Evolutionary conservation across 2,329 filamentous ascomycete genomes (phyloP), one percentile per base, ranked within the genome.

Genomic region (Conoideocrella luteorostrata): DNA sequence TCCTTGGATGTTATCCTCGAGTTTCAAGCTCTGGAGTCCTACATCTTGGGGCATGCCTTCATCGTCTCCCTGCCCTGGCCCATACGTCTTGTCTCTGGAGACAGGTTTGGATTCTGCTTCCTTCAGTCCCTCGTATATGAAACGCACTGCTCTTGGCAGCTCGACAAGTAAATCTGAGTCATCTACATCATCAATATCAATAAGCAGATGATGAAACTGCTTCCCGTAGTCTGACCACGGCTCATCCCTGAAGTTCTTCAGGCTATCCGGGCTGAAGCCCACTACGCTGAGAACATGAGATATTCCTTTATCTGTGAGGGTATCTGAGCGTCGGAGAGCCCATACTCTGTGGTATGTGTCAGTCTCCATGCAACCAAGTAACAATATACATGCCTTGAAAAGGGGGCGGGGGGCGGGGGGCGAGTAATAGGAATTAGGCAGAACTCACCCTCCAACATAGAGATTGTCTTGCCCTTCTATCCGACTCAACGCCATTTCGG

Each of bases 211-310:
- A 50, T 82, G 68, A 61, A 82, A 88, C 33, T 74, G 70, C 50
- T 77, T 72, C 57, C 70, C 73, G 50, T 66, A 68, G 39, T 71
- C 69, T 15, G 71, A 62, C 57, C 65, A 67, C 43, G 56, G 69
- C 65, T 74, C 68, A 29, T 74, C 64, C 46, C 74, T 70, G 56
- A 79, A 66, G 49, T 66, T 67, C 40, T 62, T 65, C 39, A 66
- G 49, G 30, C 54, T 59, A 22, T 56, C 52, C 0, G 60, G 60
- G 44, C 64, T 58, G 53, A 84, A 74, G 37, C 78, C 77, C 47
- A 91, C 65, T 32, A 93, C 86, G 4, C 90, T 95, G n/a, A 97
- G 72, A 23, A 97, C 78, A 65, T 96, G 90, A 3, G 89, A 95
- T 61, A 98, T 88, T 52, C 83, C 81, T 52, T 81, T 79, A 50